Evolutionary conservation across 352 stramenopile species (phyloP).

Genomic region (Pythium monospermum): DNA sequence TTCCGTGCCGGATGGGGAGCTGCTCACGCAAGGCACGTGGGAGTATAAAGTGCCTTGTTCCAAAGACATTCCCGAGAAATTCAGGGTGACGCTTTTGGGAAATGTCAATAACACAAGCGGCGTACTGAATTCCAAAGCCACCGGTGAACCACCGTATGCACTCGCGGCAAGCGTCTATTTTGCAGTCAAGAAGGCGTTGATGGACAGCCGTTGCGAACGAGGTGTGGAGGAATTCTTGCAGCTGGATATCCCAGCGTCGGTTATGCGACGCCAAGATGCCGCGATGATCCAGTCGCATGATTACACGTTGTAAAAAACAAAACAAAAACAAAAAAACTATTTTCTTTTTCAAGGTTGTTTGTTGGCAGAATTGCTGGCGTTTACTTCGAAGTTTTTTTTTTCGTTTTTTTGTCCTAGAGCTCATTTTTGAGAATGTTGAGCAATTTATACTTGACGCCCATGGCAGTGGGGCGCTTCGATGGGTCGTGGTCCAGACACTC

Average conservation of each 20-base stretch:
- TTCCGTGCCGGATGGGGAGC: slow-evolving; percentile 9
- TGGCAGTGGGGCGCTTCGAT: no score
- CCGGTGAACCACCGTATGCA: slow-evolving; percentile 40
- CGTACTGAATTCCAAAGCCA: slow-evolving; percentile 42
- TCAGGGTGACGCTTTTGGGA: slow-evolving; percentile 42
- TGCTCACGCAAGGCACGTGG: slow-evolving; percentile 43
- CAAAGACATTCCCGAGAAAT: slow-evolving; percentile 35
- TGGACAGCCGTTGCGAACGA: slow-evolving; percentile 29
- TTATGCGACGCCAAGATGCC: slow-evolving; percentile 32
- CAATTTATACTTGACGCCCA: no score
- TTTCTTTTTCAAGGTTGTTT: no score
- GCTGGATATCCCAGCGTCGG: slow-evolving; percentile 38
- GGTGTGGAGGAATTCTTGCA: slow-evolving; percentile 29
- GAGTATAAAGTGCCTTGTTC: slow-evolving; percentile 45
- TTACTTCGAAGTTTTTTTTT: no score
- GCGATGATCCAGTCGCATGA: slow-evolving; percentile 21
- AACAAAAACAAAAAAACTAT: no score
- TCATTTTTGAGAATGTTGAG: no score
- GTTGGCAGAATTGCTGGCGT: no score
- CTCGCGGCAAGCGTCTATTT: slow-evolving; percentile 38
- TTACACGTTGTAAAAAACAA: slow-evolving; percentile 20
- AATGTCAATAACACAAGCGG: slow-evolving; percentile 25
- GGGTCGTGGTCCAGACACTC: no score
- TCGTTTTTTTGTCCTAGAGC: no score
- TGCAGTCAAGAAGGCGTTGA: slow-evolving; percentile 32